Evolutionary conservation across 352 stramenopile genomes (phyloP), one percentile per base, ranked within the genome.

Genomic region (Phytophthora vignae): DNA sequence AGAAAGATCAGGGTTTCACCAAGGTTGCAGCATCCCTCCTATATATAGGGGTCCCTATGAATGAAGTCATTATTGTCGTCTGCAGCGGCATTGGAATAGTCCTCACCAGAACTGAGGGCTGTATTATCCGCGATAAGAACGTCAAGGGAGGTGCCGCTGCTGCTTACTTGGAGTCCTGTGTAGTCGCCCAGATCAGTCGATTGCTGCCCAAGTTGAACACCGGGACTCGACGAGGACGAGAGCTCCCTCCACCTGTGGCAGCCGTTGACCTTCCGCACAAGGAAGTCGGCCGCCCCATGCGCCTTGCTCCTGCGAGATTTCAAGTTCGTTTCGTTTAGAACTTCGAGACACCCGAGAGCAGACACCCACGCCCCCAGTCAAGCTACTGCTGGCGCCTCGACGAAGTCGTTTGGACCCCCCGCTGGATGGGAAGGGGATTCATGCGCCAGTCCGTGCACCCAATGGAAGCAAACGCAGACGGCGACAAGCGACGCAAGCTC

Each of bases 401-500:
- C 56, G 9, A 62, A 58, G 38, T 60, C 57, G 46, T 44, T 62
- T 70, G 49, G 15, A 2, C 12, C 53, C 46, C 50, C 52, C 31
- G 65, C 53, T 87, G 74, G 58, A 82, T 84, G 74, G 61, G 76
- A 73, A 82, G 80, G 74, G 82, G 75, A 78, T 82, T 91, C 56
- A 90, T 87, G 64, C 81, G 74, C 31, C 83, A 88, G 71, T 81
- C 84, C 49, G 84, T 93, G 55, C 81, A 94, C 71, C 86, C 84
- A 38, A 92, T 94, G 75, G 71, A 80, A 58, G 22, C 44, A 58
- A 64, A 55, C 12, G 60, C 50, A 71, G 58, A 74, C 53, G 60
- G 65, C 55, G 57, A 64, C 14, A 48, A 22, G 25, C 44, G 58
- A 59, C 25, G 44, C 58, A 77, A 74, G 55, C 11, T 74, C 7